Base-by-base conservation (phyloP, 192 early-diverging fungal genomes). In the Coemansia sp. region DNA sequence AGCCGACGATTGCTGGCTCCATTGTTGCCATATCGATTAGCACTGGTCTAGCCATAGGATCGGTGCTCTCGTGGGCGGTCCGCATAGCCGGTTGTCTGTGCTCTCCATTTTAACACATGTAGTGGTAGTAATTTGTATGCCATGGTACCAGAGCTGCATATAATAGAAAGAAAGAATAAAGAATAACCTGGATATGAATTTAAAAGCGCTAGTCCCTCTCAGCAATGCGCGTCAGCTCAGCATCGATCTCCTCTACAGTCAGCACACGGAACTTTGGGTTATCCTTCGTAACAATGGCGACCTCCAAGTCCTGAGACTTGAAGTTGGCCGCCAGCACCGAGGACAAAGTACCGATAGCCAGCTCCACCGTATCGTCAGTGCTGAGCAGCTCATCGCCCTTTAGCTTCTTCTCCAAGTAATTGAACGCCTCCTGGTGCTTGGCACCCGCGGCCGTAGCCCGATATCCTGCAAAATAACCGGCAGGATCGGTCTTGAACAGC, bases 381-480 rank as follows among this genome's bases (percentile, higher is more conserved):
- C 83, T 88, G 60, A 97, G 82, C 61, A 89, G 81, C 40, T 90
- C 92, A 33, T 92, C 87, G 78, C 94, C 96, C 86, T 98, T 99
- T 49, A 99, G 79, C 83, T 97, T 98, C 91, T 99, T 99, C 76
- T 99, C 97, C 80, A 99, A 75, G 66, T 95, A 91, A 78, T 97
- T 98, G 65, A 96, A 88, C 29, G 95, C 93, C 86, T 99, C 97
- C 72, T 86, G 81, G 72, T 86, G 85, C 78, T 99, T 99, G 6
- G 95, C 92, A 3, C 98, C 98, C 3, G 96, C 96, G 5, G 93
- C 89, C 2, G 97, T 98, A 24, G 96, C 98, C 85, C 92, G 92
- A 85, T 95, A 98, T 63, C 98, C 98, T 63, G 94, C 93, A 90
- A 91, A 99, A 83, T 97, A 98, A 36, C 98, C 98, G 42, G 98